Base-by-base conservation (phyloP, 139 green algal genomes). In the Nannochloris sp. region DNA sequence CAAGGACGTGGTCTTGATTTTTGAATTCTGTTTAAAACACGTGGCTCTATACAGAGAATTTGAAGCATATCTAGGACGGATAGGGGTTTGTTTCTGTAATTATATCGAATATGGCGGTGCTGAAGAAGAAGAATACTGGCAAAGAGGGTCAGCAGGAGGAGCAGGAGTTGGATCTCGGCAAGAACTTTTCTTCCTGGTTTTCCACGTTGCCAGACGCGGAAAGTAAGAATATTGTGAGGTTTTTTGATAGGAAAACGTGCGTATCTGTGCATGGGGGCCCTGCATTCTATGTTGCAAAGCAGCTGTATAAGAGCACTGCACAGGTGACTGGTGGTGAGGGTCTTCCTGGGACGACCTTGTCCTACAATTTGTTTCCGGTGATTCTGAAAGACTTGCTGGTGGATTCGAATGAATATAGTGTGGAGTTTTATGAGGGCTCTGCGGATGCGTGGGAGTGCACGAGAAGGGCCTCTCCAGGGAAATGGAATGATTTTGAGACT, bases 371-470 rank as follows among this genome's bases (percentile, higher is more conserved):
- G 63, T 89, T 88, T 56, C 85, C 92, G 49, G 72, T 53, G 4
- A 73, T 89, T n/a, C 75, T 96, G 25, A 69, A 82, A 1, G 76
- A 91, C 20, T 73, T 96, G 57, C 76, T 96, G 30, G 58, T 95
- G 6, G 85, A 89, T 13, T 61, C 72, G 2, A 69, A 69, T 1
- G 74, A 90, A 33, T 70, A 90, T 33, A 72, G 50, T 10, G 87
- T 96, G 49, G 82, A 96, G 74, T 46, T 96, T 9, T 96, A 88
- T 66, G 90, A 96, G 50, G 82, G 82, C 6, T 57, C 49, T 16
- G 83, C 80, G 12, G 9, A 49, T 11, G 53, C 46, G 31, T 90
- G 79, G 79, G 43, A 56, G 13, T 61, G 72, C n/a, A 53, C 59
- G 23, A 77, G 67, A 62, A 68, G 67, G 8, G 90, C 74, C 0